Evolutionary conservation across 345 rosid genomes (phyloP).

Genomic region (Sisymbrium altissimum): DNA sequence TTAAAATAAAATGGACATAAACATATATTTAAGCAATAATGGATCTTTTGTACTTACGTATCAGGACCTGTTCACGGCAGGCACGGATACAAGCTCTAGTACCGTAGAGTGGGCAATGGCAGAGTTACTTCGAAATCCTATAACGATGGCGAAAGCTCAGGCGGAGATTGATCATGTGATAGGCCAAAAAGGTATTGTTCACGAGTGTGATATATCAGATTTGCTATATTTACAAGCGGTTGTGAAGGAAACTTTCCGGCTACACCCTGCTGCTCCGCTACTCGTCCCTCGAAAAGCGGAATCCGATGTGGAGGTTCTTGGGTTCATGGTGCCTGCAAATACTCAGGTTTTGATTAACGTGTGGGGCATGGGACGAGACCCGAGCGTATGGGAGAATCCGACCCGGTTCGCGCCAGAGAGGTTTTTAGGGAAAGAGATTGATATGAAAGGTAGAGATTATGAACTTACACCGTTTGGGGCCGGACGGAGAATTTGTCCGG

Average conservation of each 20-base stretch:
- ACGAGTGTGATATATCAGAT: constrained; percentile 33
- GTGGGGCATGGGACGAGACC: constrained; percentile 43
- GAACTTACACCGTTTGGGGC: constrained; percentile 32
- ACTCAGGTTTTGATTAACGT: constrained; percentile 39
- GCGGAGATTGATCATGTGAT: constrained; percentile 30
- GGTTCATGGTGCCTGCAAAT: constrained; percentile 27
- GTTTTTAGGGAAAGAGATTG: constrained; percentile 21
- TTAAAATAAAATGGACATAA: neutral
- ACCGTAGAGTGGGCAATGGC: constrained; percentile 39
- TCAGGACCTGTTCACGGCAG: constrained; percentile 36
- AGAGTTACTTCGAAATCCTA: constrained; percentile 28
- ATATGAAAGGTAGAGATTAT: constrained; percentile 29
- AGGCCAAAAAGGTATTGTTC: constrained; percentile 21
- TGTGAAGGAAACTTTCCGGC: constrained; percentile 40
- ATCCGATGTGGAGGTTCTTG: constrained; percentile 29
- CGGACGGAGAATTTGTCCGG: constrained; percentile 36
- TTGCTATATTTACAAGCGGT: constrained; percentile 40
- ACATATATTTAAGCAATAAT: neutral
- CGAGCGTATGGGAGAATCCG: constrained; percentile 33
- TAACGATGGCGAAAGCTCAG: constrained; percentile 18
- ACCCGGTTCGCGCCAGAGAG: constrained; percentile 34
- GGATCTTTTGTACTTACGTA: neutral
- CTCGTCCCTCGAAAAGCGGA: constrained; percentile 35
- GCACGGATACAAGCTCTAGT: constrained; percentile 36
- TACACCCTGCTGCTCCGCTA: constrained; percentile 42